Evolutionary conservation across 2,329 filamentous ascomycete species (phyloP), one percentile per base, ranked within the genome.

Genomic region (Tolypocladium inflatum): DNA sequence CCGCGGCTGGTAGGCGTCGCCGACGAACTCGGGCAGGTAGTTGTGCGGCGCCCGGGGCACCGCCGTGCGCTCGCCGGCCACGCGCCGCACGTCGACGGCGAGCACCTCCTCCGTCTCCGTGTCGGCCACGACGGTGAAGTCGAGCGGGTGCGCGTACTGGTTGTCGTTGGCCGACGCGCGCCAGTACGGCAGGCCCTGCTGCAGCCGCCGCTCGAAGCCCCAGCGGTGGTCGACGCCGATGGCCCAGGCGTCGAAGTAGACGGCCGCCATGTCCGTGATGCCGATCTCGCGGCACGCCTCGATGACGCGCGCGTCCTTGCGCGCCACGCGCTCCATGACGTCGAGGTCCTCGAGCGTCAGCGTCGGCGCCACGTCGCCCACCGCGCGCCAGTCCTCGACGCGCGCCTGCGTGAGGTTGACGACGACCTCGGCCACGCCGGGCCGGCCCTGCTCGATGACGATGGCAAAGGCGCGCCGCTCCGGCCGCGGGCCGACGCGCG

Each of bases 231-330:
- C 89, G 62, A 89, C 89, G 38, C 89, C 89, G 71, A 93, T 91
- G 1, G 89, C 91, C 89, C 89, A 93, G 48, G 87, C 88, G 70
- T 93, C 89, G 70, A 89, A 88, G 72, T 89, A 92, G 41, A 93
- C 87, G 73, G 91, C 91, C 71, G 88, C 76, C 89, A 93, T 93
- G 64, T 92, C 88, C 64, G 85, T 78, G 61, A 93, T 90, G 26
- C 89, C 89, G 62, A 90, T 75, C 39, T 91, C 82, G 2, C 79
- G 81, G 66, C 89, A 93, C 67, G 89, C 87, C 70, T 90, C 84
- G 65, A 91, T 89, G 60, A 92, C 88, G 61, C 85, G 87, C 0
- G 85, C 78, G 64, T 92, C 87, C 63, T 81, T 81, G 60, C 88
- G 80, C 50, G 84, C 80, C 33, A 90, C 75, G 43, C 79, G 78